Evolutionary conservation across 176 grass and related monocot species (phyloP), one percentile per base, ranked within the genome.

Genomic region (Guadua angustifolia): DNA sequence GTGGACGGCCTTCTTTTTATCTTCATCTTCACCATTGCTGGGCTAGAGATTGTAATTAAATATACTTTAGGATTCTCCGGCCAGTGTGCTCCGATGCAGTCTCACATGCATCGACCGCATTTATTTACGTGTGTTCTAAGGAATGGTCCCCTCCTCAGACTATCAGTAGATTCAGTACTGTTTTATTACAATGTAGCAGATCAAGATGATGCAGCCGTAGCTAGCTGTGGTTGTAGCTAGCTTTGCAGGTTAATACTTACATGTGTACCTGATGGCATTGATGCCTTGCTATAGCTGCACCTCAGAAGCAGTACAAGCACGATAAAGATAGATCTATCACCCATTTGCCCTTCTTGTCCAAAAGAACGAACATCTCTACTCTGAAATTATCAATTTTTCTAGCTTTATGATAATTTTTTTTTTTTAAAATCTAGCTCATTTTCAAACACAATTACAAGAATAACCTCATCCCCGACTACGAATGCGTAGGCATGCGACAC

Each of bases 81-180:
- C 51, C 86, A 58, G 74, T 59, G 66, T 66, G 56, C 74, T 66
- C 74, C 38, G 74, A 88, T 79, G 81, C 74, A 59, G 74, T 29
- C 74, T 73, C 87, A 88, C 87, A 88, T 79, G 81, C 81, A 66
- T 24, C 56, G 59, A 66, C 80, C 55, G 11, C 64, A 9, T 60
- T 83, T 71, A 88, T 78, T 72, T 64, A 63, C 6, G 66, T 4
- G 22, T 29, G 67, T 66, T 74, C 86, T 49, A 88, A 65, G 13
- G 57, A 66, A 25, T 78, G 80, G 82, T 89, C 86, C 79, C 86
- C 72, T 4, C 61, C 36, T 8, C 14, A 19, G 5, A 36, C 25
- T 38, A 62, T 4, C 32, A 9, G 7, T 47, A 70, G 74, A 29
- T 29, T 29, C 29, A 29, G 29, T 29, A 29, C 29, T 73, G 63